phyloP scores from a whole-genome alignment of 2,329 filamentous ascomycete species.

The Harringtonia aguacate region DNA sequence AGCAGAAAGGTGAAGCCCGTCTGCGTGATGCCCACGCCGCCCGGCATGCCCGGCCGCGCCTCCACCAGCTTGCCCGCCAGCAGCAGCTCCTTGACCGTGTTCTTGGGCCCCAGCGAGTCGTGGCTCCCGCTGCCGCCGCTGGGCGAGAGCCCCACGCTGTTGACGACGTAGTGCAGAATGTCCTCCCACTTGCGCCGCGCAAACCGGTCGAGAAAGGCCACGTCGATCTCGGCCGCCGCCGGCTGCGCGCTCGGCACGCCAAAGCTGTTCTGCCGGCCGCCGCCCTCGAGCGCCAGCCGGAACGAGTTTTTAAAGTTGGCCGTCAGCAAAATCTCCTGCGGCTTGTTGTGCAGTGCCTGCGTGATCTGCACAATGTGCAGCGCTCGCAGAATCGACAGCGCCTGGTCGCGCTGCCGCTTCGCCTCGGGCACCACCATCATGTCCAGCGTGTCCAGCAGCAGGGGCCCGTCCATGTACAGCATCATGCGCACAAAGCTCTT shows the following conservation, averaged over 20 bases:
- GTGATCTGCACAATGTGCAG: slow-evolving; percentile 77
- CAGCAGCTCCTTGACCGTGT: slow-evolving; percentile 75
- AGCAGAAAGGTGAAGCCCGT: slow-evolving; percentile 90
- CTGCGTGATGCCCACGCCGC: slow-evolving; percentile 68
- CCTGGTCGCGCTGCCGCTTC: slow-evolving; percentile 67
- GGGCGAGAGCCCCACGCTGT: slow-evolving; percentile 49
- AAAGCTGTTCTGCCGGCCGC: slow-evolving; percentile 77
- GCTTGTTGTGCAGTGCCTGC: slow-evolving; percentile 46
- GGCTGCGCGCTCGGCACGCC: slow-evolving; percentile 68
- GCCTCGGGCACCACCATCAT: slow-evolving; percentile 66
- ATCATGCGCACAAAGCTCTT: slow-evolving; percentile 95
- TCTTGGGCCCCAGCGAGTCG: slow-evolving; percentile 46
- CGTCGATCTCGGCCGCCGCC: slow-evolving; percentile 51
- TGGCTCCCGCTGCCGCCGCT: slow-evolving; percentile 19
- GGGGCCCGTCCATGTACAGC: slow-evolving; percentile 76
- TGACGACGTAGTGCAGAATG: slow-evolving; percentile 91
- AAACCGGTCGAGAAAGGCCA: slow-evolving; percentile 71
- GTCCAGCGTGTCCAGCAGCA: slow-evolving; percentile 73
- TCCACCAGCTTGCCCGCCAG: slow-evolving; percentile 74
- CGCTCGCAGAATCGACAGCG: slow-evolving; percentile 67
- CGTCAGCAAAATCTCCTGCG: slow-evolving; percentile 65
- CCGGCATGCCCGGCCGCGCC: slow-evolving; percentile 24
- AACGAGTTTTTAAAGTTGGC: slow-evolving; percentile 76
- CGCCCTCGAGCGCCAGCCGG: slow-evolving; percentile 77
- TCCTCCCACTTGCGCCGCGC: slow-evolving; percentile 89